These are phyloP conservation scores for Begonia loranthoides DNA, from an alignment of 306 rosid species.

Conservation along the genomic window DNA sequence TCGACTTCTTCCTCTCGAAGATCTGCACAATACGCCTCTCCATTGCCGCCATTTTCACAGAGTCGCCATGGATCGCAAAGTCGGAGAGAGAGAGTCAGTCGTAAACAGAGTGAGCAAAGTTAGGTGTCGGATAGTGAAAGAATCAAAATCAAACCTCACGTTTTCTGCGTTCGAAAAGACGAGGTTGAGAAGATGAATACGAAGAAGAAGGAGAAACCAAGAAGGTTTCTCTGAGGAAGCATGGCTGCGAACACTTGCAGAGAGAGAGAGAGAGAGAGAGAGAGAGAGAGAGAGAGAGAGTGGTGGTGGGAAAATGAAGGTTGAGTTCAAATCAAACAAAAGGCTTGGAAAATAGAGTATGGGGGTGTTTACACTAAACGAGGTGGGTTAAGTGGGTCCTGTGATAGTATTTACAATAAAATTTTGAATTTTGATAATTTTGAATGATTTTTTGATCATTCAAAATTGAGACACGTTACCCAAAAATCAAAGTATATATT, in stretches of 20 bases:
- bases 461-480: too few species aligned
- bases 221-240: slow-evolving; percentile 22
- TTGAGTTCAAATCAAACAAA: background rate
- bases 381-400: too few species aligned
- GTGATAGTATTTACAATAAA: too few species aligned
- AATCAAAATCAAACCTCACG: slow-evolving; percentile 30
- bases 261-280: too few species aligned
- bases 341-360: too few species aligned
- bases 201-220: slow-evolving; percentile 11
- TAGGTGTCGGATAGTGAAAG: slow-evolving; percentile 63
- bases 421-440: too few species aligned
- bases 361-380: too few species aligned
- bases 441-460: too few species aligned
- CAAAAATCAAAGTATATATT: too few species aligned
- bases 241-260: slow-evolving; percentile 7
- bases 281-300: slow-evolving; percentile 1
- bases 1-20: slow-evolving; percentile 54
- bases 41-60: slow-evolving; percentile 31
- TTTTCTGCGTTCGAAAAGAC: slow-evolving; percentile 9
- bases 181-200: background rate
- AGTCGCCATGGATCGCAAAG: slow-evolving; percentile 5
- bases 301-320: slow-evolving; percentile 1
- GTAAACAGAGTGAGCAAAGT: too few species aligned
- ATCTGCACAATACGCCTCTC: slow-evolving; percentile 67
- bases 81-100: slow-evolving; percentile 1